phyloP scores from a whole-genome alignment of 345 rosid species.

The Syzygium aqueum region DNA sequence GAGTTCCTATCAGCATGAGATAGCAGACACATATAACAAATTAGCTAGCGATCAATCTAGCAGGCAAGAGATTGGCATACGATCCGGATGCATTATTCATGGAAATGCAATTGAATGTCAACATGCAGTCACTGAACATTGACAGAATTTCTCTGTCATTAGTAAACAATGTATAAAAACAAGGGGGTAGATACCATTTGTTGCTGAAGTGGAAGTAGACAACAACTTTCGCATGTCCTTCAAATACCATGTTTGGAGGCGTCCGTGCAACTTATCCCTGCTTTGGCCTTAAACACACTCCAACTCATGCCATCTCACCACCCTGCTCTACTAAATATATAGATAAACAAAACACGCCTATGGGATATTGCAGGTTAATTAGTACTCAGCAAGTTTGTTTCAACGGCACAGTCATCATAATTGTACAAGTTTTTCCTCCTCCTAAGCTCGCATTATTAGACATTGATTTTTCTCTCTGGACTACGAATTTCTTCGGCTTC shows the following conservation, averaged over 20 bases:
- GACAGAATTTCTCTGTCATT: background rate
- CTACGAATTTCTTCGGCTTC: background rate
- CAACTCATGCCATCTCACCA: background rate
- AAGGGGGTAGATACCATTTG: background rate
- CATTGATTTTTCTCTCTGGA: background rate
- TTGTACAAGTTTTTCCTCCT: background rate
- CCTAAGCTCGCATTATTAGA: background rate
- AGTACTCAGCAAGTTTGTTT: background rate
- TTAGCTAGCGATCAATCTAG: background rate
- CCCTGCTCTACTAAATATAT: background rate
- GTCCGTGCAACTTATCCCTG: background rate
- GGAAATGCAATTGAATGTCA: background rate
- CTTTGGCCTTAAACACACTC: background rate
- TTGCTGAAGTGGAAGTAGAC: background rate
- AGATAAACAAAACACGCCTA: background rate
- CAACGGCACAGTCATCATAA: background rate
- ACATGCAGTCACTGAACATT: background rate
- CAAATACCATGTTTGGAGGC: background rate
- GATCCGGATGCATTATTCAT: background rate
- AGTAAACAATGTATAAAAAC: background rate
- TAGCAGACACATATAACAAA: background rate
- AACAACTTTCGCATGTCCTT: background rate
- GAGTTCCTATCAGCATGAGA: background rate
- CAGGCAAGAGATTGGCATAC: background rate
- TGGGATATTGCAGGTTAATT: background rate